A percentile compares a stretch with the other conserved stretches of the same genome.
Conservation (phyloP, 2,329 filamentous ascomycete species). For the Aschersonia sp. region DNA sequence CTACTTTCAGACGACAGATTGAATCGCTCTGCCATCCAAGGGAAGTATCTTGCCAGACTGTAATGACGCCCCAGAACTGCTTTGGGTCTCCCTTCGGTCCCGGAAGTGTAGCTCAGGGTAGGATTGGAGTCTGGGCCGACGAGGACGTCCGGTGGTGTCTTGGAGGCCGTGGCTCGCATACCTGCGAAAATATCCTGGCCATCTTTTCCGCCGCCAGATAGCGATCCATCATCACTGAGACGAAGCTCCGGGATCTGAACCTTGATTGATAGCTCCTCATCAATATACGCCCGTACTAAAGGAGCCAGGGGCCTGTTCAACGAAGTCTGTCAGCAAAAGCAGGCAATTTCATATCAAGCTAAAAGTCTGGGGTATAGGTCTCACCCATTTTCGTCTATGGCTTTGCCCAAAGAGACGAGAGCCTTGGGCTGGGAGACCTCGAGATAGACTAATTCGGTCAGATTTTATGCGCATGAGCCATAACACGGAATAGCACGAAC, state of each 20-base stretch:
- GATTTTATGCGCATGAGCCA: no score
- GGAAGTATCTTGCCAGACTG: conserved; percentile 72
- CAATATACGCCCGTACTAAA: conserved; percentile 49
- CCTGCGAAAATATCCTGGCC: conserved; percentile 53
- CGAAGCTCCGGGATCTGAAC: conserved; percentile 61
- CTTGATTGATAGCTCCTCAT: conserved; percentile 57
- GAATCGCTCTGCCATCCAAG: conserved; percentile 86
- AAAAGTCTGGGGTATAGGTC: no score
- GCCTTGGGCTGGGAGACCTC: conserved; percentile 64
- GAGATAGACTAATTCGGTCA: conserved; percentile 21
- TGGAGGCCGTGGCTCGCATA: conserved; percentile 29
- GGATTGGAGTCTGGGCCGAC: conserved; percentile 78
- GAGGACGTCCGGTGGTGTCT: conserved; percentile 50
- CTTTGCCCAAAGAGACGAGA: conserved; percentile 53
- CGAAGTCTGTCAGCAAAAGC: conserved; percentile 17
- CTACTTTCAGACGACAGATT: conserved; percentile 54
- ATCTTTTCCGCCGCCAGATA: conserved; percentile 53
- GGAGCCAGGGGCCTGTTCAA: conserved; percentile 19
- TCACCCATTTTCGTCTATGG: conserved; percentile 28
- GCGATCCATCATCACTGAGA: conserved; percentile 53
- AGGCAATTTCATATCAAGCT: not conserved
- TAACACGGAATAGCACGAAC: not conserved
- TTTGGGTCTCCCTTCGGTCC: conserved; percentile 67
- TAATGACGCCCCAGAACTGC: conserved; percentile 82
- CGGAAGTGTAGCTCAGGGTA: conserved; percentile 61